phyloP scores from a whole-genome alignment of 352 stramenopile species.

The Detonula confervacea region DNA sequence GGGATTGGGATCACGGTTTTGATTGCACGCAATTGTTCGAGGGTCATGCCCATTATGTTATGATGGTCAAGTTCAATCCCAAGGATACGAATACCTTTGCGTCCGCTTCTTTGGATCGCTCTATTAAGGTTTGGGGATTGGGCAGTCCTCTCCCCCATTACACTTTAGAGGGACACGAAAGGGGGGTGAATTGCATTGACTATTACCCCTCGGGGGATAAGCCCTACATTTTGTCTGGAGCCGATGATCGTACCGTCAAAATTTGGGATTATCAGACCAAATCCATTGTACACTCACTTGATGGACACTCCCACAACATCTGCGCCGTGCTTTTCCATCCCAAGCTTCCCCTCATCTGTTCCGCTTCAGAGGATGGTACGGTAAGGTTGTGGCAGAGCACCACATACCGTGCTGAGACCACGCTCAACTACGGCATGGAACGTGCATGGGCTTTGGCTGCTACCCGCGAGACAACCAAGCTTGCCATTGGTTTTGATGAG shows the following conservation, averaged over 20 bases:
- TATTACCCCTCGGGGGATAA: conserved; percentile 99
- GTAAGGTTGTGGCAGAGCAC: conserved; percentile 87
- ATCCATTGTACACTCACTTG: conserved; percentile 98
- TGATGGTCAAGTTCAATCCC: conserved; percentile 99
- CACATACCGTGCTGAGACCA: conserved; percentile 97
- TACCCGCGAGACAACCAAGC: conserved; percentile 88
- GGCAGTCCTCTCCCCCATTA: conserved; percentile 93
- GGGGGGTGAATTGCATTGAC: conserved; percentile 98
- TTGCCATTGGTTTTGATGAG: conserved; percentile 95
- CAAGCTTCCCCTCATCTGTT: conserved; percentile 97
- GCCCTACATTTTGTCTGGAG: conserved; percentile 96
- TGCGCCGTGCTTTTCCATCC: conserved; percentile 98
- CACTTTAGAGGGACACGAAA: conserved; percentile 93
- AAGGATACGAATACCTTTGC: conserved; percentile 99
- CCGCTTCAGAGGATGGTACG: conserved; percentile 96
- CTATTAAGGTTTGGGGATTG: conserved; percentile 95
- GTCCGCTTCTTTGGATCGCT: conserved; percentile 95
- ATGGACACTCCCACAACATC: conserved; percentile 99
- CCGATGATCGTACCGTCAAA: conserved; percentile 97
- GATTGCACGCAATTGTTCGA: conserved; percentile 89
- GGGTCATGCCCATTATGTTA: conserved; percentile 98
- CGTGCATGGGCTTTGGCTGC: conserved; percentile 94
- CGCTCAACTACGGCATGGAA: conserved; percentile 99
- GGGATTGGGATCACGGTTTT: conserved; percentile 95
- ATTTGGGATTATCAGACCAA: conserved; percentile 99